These are phyloP conservation scores for Flaveria sonorensis DNA, from an alignment of 129 eudicot genomes.

Conservation along the genomic window DNA sequence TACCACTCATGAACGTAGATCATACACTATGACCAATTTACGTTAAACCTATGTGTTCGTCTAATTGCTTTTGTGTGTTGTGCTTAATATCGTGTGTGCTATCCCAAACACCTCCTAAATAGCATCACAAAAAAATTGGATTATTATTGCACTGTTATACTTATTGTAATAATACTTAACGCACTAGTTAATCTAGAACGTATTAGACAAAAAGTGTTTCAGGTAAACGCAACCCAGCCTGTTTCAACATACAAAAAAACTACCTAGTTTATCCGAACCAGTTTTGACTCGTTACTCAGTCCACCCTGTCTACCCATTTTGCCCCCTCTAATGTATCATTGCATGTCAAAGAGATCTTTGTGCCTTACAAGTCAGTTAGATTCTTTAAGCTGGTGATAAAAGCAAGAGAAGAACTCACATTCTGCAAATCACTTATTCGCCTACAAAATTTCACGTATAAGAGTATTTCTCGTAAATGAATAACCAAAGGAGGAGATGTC, in stretches of 20 bases:
- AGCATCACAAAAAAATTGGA: not conserved
- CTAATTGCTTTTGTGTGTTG: too few relatives aligned
- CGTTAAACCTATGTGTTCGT: too few relatives aligned
- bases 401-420: constrained; percentile 66
- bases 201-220: not conserved
- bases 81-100: too few relatives aligned
- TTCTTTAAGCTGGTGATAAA: constrained; percentile 55
- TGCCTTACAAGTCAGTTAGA: constrained; percentile 61
- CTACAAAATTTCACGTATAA: constrained; percentile 36
- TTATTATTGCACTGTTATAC: not conserved
- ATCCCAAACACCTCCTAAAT: not conserved
- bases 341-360: constrained; percentile 20
- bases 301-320: not conserved
- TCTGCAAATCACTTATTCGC: constrained; percentile 76
- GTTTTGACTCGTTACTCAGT: not conserved
- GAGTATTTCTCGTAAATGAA: constrained; percentile 13
- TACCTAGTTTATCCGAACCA: not conserved
- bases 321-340: not conserved
- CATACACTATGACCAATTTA: too few relatives aligned
- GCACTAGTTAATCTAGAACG: not conserved
- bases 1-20: too few relatives aligned
- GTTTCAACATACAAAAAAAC: not conserved
- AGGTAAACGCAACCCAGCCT: not conserved
- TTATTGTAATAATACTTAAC: not conserved
- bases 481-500: not conserved